Evolutionary conservation across 2,329 filamentous ascomycete genomes (phyloP), one percentile per base, ranked within the genome.

Genomic region (Fusarium nanum): DNA sequence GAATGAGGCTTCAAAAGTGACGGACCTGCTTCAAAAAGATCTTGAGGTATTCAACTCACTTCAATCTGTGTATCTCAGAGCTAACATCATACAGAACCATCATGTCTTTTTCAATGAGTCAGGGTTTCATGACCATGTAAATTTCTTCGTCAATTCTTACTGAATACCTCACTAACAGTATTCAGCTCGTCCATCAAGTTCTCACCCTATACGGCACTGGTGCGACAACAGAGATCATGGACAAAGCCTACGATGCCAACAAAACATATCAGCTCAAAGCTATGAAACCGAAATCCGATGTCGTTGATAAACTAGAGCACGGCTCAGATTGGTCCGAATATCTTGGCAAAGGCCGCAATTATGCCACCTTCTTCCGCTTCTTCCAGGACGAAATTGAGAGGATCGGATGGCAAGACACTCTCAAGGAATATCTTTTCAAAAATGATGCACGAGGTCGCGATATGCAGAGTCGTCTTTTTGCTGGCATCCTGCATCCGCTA

Each of bases 101-200:
- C 92, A 97, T 76, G 91, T 94, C 61, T 97, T 91, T 81, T 97
- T 94, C 84, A 97, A 96, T 66, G 64, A 85, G 0, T 76, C 79
- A 3, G 91, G 91, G 1, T 97, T 92, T 68, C 94, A 98, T 76
- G 93, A 97, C 77, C 94, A 97, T 75, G 93, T 86, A 81, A 74
- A 77, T 61, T 3, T 10, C 10, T 3, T 47, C 7, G 14, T 5
- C 11, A 2, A 9, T 18, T 14, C 2, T 32, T 11, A 6, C 28
- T 11, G 6, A 2, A 14, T 9, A 37, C 6, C 18, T 30, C n/a
- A 30, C 64, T 70, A 23, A 69, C 47, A n/a, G 2, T 20, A 11
- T 6, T 14, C 41, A 87, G 86, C 84, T 96, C 64, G 86, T 85
- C 6, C 94, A 97, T 73, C 90, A 93, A 37, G 81, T 97, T 7